Base-by-base conservation (phyloP, 768 basidiomycete genomes). In the Mycena capillaripes region DNA sequence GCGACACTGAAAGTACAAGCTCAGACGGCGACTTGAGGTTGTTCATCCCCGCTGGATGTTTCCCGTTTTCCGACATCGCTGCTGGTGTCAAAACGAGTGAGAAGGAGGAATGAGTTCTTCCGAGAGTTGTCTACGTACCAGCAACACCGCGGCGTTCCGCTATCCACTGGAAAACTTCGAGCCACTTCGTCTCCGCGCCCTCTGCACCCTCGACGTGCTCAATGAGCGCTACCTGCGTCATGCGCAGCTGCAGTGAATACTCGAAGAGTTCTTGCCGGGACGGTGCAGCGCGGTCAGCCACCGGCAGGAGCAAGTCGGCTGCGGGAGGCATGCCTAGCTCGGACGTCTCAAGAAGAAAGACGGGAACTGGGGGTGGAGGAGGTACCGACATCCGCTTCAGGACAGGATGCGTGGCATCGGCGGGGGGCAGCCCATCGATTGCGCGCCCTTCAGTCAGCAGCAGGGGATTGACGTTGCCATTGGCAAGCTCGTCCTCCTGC, bases 181-280 rank as follows among this genome's bases (percentile, higher is more conserved):
- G 84, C 90, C 96, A 97, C 67, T 90, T 91, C 21, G 84, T 82
- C 72, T 93, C 92, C 0, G 96, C 97, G 46, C 91, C 89, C 76
- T 97, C 95, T 0, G 96, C 88, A 0, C 98, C 97, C 42, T 96
- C 93, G 21, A 94, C 88, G 40, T 92, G 89, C 82, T 99, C 98
- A 21, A 88, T 87, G 58, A 98, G 83, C 8, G 92, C 90, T 57
- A 93, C 91, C 78, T 95, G 92, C 0, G 96, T 94, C 89, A 97
- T 94, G 34, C 96, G 87, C 36, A 98, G 81, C 80, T 98, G 94
- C 53, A 98, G 83, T 23, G 93, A 92, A 63, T 92, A 87, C 77
- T 94, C 94, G 73, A 98, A 93, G 14, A 86, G 77, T 44, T 94
- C 91, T 25, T 86, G 84, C 9, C 85, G 82, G 3, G 90, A 88